These are phyloP conservation scores for Combretum micranthum DNA, from an alignment of 345 rosid genomes.

Conservation along the genomic window DNA sequence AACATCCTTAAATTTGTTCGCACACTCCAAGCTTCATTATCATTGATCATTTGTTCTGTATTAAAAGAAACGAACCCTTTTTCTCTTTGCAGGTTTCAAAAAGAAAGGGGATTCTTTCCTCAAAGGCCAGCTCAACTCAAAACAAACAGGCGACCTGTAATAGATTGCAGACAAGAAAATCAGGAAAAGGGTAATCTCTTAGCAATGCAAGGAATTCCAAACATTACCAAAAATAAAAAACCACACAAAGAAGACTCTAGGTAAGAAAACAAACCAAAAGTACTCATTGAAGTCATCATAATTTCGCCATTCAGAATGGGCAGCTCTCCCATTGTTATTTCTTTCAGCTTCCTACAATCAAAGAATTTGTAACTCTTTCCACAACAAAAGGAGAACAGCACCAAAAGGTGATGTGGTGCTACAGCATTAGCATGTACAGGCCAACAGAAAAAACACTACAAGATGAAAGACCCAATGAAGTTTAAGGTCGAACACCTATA, in stretches of 20 bases:
- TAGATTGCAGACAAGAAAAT: conserved; percentile 12
- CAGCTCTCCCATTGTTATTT: conserved; percentile 84
- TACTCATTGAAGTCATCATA: conserved; percentile 98
- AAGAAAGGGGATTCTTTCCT: conserved; percentile 48
- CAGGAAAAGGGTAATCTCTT: background rate
- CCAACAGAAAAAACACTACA: too few relatives aligned
- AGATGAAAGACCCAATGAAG: too few relatives aligned
- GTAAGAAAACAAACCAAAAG: conserved; percentile 62
- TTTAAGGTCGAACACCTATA: too few relatives aligned
- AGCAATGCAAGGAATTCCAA: background rate
- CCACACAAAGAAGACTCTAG: conserved; percentile 1
- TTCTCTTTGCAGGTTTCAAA: conserved; percentile 44
- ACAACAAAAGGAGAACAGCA: too few relatives aligned
- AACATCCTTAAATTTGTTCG: background rate
- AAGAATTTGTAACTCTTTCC: background rate
- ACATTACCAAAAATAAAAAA: conserved; percentile 1
- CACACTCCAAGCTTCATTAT: too few relatives aligned
- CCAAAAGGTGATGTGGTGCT: too few relatives aligned
- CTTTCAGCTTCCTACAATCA: conserved; percentile 57
- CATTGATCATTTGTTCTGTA: too few relatives aligned
- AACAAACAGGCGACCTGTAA: conserved; percentile 88
- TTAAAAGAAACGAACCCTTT: conserved; percentile 50
- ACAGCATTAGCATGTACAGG: too few relatives aligned
- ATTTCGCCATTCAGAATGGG: conserved; percentile 98
- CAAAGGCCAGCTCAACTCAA: conserved; percentile 85